These are phyloP conservation scores for Eragrostis nindensis DNA, from an alignment of 176 grass and related monocot genomes.

Conservation along the genomic window DNA sequence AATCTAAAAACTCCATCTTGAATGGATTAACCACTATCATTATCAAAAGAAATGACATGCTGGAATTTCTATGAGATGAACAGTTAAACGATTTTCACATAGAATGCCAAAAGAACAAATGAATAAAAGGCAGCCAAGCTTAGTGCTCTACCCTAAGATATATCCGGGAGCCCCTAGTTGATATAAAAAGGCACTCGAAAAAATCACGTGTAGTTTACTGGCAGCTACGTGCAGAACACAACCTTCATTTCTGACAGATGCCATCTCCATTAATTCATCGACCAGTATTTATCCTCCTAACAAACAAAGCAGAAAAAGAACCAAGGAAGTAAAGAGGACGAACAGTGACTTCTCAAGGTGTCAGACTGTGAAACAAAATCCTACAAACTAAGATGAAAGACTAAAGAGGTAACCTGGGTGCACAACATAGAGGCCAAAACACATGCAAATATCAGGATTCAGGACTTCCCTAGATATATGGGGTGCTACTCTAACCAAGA, in stretches of 20 bases:
- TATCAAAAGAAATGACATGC: no score
- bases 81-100: no score
- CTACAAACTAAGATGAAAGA: not conserved
- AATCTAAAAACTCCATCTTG: no score
- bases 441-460: not conserved
- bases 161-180: not conserved
- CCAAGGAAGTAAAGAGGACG: not conserved
- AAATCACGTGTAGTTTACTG: not conserved
- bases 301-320: not conserved
- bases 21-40: no score
- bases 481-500: slow-evolving; percentile 8
- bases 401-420: not conserved
- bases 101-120: not conserved
- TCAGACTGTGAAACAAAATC: not conserved
- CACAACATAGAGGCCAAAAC: not conserved
- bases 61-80: no score
- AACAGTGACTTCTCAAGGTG: not conserved
- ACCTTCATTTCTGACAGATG: not conserved
- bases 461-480: not conserved
- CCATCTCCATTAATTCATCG: not conserved
- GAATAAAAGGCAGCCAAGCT: not conserved
- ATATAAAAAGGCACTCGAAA: not conserved
- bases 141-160: not conserved
- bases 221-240: not conserved
- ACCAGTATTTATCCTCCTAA: slow-evolving; percentile 9